Evolutionary conservation across 2,329 filamentous ascomycete species (phyloP), one percentile per base, ranked within the genome.

Genomic region (Daldinia sp.): DNA sequence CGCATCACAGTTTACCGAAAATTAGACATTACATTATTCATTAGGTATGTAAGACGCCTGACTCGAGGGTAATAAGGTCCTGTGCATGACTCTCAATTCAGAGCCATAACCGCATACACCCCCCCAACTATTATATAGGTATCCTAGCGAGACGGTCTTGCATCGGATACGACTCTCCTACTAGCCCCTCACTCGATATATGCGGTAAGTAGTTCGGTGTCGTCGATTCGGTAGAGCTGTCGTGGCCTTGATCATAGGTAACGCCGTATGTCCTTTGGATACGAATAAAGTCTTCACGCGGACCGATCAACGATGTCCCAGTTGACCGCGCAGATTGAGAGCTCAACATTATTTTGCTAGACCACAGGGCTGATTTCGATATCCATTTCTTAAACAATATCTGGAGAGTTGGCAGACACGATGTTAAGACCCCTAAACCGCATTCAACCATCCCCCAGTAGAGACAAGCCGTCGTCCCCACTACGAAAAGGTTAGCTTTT

Each of bases 391-490:
- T 53, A 15, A 68, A 55, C n/a, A 68, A 32, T 45, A 59, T 57
- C 29, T 63, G 63, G 10, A 63, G 49, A 4, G 59, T 61, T 11
- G 65, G 65, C 10, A 68, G 50, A 15, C 65, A 66, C 3, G 65
- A 63, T 10, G 63, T 60, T 13, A 68, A 51, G 3, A 68, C 60
- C 3, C 63, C 63, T 4, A 66, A 29, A 5, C 65, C 65, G 29
- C 62, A 61, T 43, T 68, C 65, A 9, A 66, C 45, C 49, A 63
- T 59, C 1, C 59, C 65, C 63, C 63, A 68, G 15, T 68, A 68
- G n/a, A 66, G 17, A 13, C 57, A 63, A 19, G 39, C 63, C 9
- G 65, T 61, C n/a, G 54, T 45, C 17, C 47, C 43, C 15, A 68
- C 65, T 63, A 29, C 8, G 3, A 6, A 6, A 29, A 17, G 56